phyloP scores from a whole-genome alignment of 1,284 basidiomycete species.

The Cryptococcus sp. region DNA sequence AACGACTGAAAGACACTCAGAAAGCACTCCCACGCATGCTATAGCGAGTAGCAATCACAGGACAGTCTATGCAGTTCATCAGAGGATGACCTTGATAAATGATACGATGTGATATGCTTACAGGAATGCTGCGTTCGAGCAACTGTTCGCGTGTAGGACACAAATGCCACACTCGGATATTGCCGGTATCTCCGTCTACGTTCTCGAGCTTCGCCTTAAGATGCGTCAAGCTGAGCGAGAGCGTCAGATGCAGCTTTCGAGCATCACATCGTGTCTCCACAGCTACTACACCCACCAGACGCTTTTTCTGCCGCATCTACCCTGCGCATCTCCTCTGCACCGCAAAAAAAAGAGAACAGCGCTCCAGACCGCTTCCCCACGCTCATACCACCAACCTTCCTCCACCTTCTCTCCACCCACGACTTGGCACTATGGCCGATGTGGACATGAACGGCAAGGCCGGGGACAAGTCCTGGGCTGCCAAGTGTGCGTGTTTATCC shows the following conservation, averaged over 20 bases:
- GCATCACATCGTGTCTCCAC: neutral
- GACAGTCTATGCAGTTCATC: neutral
- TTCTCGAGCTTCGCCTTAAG: neutral
- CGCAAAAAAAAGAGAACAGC: neutral
- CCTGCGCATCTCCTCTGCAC: neutral
- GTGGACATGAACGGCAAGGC: constrained; percentile 34
- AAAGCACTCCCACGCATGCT: constrained; percentile 8
- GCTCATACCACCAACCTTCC: neutral
- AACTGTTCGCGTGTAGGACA: too few species aligned
- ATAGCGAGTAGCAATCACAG: neutral
- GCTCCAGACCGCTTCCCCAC: neutral
- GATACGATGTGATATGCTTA: neutral
- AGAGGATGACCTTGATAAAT: neutral
- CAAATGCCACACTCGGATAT: neutral
- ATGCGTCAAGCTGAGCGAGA: neutral
- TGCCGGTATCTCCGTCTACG: neutral
- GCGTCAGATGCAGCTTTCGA: too few species aligned
- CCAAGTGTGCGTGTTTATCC: constrained; percentile 11
- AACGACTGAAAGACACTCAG: constrained; percentile 26
- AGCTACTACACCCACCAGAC: neutral
- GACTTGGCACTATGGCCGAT: constrained; percentile 33
- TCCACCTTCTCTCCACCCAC: neutral
- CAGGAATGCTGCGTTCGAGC: neutral
- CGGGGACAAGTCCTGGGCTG: constrained; percentile 12
- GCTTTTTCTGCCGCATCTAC: neutral